Conservation (phyloP, 306 rosid genomes). For the Sesbania bispinosa region DNA sequence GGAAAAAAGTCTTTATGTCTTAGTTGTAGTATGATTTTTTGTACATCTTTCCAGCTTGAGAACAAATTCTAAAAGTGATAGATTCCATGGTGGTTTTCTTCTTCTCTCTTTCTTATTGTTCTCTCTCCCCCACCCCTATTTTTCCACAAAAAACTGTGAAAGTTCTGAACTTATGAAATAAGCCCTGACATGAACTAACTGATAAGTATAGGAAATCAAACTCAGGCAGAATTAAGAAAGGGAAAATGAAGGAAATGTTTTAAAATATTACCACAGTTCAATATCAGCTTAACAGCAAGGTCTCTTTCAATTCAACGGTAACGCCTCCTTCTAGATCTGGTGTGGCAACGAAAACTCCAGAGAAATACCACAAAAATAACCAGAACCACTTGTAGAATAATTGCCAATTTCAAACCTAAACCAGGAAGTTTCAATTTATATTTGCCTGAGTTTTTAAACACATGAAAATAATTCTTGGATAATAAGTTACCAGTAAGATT, state of each 20-base stretch:
- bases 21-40: too few relatives aligned
- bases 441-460: slow-evolving; percentile 15
- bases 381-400: slow-evolving; percentile 52
- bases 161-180: neutral
- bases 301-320: slow-evolving; percentile 31
- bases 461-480: neutral
- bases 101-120: neutral
- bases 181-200: neutral
- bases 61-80: too few relatives aligned
- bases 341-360: slow-evolving; percentile 32
- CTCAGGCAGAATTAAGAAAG: neutral
- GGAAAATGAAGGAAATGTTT: neutral
- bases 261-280: slow-evolving; percentile 29
- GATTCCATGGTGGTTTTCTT: neutral
- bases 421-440: slow-evolving; percentile 12
- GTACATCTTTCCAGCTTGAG: too few relatives aligned
- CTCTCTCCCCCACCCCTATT: neutral
- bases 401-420: slow-evolving; percentile 62
- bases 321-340: slow-evolving; percentile 53
- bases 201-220: neutral
- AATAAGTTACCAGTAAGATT: slow-evolving; percentile 51
- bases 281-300: neutral
- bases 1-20: too few relatives aligned
- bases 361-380: slow-evolving; percentile 35
- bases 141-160: slow-evolving; percentile 1